A percentile compares a stretch with the other conserved stretches of the same genome.
Evolutionary conservation across 805 yeast genomes (phyloP).

Genomic region (Pichia exigua): DNA sequence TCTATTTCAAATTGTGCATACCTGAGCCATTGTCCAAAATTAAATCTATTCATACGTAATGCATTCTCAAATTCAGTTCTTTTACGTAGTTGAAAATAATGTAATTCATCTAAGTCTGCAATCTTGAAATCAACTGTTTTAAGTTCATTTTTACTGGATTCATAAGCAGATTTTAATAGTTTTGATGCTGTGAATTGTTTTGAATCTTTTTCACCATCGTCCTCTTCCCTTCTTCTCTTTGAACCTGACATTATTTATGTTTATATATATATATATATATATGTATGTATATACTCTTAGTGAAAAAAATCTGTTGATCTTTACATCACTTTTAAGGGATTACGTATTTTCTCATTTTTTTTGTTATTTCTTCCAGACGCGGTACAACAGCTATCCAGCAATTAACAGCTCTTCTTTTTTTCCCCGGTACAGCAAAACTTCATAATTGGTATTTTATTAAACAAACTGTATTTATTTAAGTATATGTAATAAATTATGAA

Average conservation of each 20-base stretch:
- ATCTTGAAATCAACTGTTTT: conserved; percentile 41
- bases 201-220: conserved; percentile 24
- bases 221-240: conserved; percentile 31
- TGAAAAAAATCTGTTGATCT: too few relatives aligned
- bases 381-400: too few relatives aligned
- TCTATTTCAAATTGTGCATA: conserved; percentile 85
- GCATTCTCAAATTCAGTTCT: conserved; percentile 81
- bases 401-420: too few relatives aligned
- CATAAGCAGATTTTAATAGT: conserved; percentile 55
- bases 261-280: too few relatives aligned
- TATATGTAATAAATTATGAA: too few relatives aligned
- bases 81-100: conserved; percentile 66
- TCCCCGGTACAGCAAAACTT: too few relatives aligned
- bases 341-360: too few relatives aligned
- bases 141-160: conserved; percentile 34
- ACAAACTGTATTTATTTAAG: too few relatives aligned
- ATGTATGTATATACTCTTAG: too few relatives aligned
- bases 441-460: too few relatives aligned
- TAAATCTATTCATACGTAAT: conserved; percentile 74
- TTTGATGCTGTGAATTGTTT: conserved; percentile 57
- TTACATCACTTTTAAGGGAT: too few relatives aligned
- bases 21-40: conserved; percentile 82
- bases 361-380: neutral
- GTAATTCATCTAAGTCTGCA: conserved; percentile 72
- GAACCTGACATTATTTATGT: conserved; percentile 1